A percentile compares a stretch with the other conserved stretches of the same genome.
phyloP scores from a whole-genome alignment of 139 green algal species.

The Chlorella sp. region DNA sequence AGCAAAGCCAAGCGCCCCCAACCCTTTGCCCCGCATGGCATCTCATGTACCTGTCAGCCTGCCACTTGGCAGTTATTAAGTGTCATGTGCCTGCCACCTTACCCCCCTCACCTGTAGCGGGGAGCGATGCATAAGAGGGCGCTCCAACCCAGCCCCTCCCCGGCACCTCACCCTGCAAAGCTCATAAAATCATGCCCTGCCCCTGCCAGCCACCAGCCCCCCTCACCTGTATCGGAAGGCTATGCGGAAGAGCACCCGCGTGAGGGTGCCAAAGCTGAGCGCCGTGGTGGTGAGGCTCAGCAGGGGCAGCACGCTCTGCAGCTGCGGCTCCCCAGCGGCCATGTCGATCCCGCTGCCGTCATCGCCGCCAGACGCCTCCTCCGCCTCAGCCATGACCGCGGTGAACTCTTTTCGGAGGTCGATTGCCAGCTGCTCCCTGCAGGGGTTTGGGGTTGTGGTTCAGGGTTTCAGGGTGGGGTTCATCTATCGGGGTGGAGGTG shows the following conservation, averaged over 20 bases:
- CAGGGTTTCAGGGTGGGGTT: no score
- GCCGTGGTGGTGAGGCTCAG: conserved; percentile 41
- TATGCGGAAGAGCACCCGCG: conserved; percentile 94
- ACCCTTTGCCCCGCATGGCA: no score
- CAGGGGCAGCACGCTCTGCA: conserved; percentile 40
- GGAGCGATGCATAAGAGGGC: no score
- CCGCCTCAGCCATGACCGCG: conserved; percentile 24
- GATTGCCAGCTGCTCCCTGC: conserved; percentile 85
- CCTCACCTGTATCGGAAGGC: conserved; percentile 81
- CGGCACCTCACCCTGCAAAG: background rate
- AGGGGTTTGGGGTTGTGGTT: no score
- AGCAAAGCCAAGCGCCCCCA: no score
- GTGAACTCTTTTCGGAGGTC: conserved; percentile 49
- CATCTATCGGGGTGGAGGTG: no score
- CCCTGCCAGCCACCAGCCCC: background rate
- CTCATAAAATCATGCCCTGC: no score
- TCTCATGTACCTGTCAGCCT: no score
- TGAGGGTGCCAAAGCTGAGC: conserved; percentile 97
- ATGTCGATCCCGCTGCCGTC: background rate
- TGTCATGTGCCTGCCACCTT: no score
- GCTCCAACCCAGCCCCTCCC: background rate
- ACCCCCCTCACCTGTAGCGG: background rate
- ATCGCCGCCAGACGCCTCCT: background rate
- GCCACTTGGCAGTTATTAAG: no score
- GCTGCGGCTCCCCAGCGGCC: background rate